Evolutionary conservation across 805 yeast genomes (phyloP).

Genomic region (Aciculoconidium aculeatum): DNA sequence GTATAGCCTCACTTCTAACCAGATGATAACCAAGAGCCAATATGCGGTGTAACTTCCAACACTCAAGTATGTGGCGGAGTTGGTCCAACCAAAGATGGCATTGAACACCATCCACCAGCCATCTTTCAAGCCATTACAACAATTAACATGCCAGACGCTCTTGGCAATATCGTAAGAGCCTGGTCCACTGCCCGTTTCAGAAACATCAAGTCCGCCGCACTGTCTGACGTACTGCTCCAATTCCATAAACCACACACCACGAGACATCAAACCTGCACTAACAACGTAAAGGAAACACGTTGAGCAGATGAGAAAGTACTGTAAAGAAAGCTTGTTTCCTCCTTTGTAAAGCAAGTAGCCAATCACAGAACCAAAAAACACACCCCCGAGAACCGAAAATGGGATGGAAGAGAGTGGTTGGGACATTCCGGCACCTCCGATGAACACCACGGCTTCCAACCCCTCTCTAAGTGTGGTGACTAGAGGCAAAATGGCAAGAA

Average conservation of each 20-base stretch:
- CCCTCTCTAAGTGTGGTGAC: constrained; percentile 25
- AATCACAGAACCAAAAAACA: constrained; percentile 25
- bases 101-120: constrained; percentile 45
- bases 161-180: constrained; percentile 38
- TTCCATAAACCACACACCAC: constrained; percentile 42
- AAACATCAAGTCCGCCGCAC: constrained; percentile 38
- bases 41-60: constrained; percentile 31
- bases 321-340: constrained; percentile 38
- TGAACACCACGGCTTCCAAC: constrained; percentile 36
- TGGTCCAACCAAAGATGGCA: constrained; percentile 43
- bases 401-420: constrained; percentile 31
- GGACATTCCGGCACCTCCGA: constrained; percentile 38
- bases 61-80: constrained; percentile 41
- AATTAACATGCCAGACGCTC: constrained; percentile 43
- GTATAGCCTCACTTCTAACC: constrained; percentile 25
- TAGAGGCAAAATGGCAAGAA: constrained; percentile 21
- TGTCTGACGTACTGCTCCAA: constrained; percentile 30
- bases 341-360: constrained; percentile 34
- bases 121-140: constrained; percentile 39
- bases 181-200: constrained; percentile 42
- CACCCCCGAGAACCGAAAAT: constrained; percentile 22
- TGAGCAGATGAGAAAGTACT: constrained; percentile 33
- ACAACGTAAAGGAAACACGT: constrained; percentile 39
- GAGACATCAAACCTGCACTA: constrained; percentile 39
- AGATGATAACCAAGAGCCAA: constrained; percentile 29